Percentiles rank a stretch among this genome's conserved stretches.
Conservation (phyloP, 1,139 yeast species). For the Pichia sp. region DNA sequence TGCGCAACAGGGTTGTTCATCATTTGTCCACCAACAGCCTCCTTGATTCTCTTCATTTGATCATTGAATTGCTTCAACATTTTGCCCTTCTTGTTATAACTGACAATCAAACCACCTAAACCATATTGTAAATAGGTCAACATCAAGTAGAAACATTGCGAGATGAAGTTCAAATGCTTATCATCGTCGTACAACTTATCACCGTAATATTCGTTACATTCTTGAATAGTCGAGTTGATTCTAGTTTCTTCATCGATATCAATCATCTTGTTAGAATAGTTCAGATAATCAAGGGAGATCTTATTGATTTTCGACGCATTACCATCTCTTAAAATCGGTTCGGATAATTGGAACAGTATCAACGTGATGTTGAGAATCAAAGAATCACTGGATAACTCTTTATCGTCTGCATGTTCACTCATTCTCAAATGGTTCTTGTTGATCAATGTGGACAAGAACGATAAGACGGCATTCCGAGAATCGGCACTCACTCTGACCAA, state of each 20-base stretch:
- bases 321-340: conserved; percentile 73
- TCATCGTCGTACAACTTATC: conserved; percentile 16
- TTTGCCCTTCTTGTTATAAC: conserved; percentile 53
- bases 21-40: conserved; percentile 26
- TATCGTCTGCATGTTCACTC: conserved; percentile 78
- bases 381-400: conserved; percentile 72
- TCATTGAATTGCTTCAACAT: conserved; percentile 51
- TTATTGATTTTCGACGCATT: conserved; percentile 61
- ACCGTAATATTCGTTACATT: conserved; percentile 56
- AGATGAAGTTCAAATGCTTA: conserved; percentile 65
- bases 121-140: conserved; percentile 86
- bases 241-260: conserved; percentile 82
- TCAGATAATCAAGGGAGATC: conserved; percentile 68
- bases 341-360: conserved; percentile 67
- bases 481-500: conserved; percentile 72
- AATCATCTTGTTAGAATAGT: conserved; percentile 44
- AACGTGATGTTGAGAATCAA: conserved; percentile 76
- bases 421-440: conserved; percentile 83
- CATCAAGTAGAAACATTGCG: conserved; percentile 83
- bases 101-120: conserved; percentile 70
- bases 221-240: conserved; percentile 70
- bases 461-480: conserved; percentile 61
- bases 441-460: conserved; percentile 68
- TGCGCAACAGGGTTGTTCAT: conserved; percentile 34
- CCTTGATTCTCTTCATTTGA: conserved; percentile 48